Percentiles rank a stretch among this genome's conserved stretches.
phyloP scores from a whole-genome alignment of 192 early-diverging fungal species.

The Coemansia guatemalensis region DNA sequence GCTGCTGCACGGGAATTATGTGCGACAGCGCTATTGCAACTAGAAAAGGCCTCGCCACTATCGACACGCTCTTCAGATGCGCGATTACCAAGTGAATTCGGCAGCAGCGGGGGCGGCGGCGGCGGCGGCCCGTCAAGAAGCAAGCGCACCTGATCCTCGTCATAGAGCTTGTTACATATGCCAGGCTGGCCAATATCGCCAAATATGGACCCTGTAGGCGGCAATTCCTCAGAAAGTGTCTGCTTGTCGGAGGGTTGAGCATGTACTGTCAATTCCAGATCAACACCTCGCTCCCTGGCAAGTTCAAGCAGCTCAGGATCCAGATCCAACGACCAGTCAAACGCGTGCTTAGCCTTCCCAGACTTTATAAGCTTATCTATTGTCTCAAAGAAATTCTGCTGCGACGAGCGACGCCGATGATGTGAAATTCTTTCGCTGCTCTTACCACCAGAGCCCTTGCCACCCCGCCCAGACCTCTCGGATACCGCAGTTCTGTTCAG shows the following conservation, averaged over 20 bases:
- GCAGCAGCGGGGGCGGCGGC: not conserved
- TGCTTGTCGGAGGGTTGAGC: not conserved
- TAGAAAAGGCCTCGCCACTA: no score
- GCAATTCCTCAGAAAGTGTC: not conserved
- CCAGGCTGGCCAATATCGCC: conserved; percentile 45
- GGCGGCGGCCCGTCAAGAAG: not conserved
- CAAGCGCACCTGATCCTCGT: conserved; percentile 12
- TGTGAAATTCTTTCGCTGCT: not conserved
- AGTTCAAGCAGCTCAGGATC: conserved; percentile 21
- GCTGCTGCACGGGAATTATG: no score
- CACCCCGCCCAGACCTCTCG: not conserved
- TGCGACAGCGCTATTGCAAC: no score
- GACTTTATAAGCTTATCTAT: conserved; percentile 39
- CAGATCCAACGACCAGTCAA: conserved; percentile 35
- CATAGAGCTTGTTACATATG: conserved; percentile 41
- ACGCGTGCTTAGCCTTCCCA: conserved; percentile 35
- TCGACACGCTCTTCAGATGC: no score
- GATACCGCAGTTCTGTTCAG: not conserved
- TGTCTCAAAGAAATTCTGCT: conserved; percentile 31
- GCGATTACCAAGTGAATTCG: no score
- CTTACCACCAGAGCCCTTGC: no score
- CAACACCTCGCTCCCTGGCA: conserved; percentile 23
- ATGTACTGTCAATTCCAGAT: conserved; percentile 18
- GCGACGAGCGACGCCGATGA: conserved; percentile 21
- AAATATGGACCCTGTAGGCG: conserved; percentile 18